A percentile compares a stretch with the other conserved stretches of the same genome.
phyloP scores from a whole-genome alignment of 371 early-diverging fungal species.

The Actinomucor elegans region DNA sequence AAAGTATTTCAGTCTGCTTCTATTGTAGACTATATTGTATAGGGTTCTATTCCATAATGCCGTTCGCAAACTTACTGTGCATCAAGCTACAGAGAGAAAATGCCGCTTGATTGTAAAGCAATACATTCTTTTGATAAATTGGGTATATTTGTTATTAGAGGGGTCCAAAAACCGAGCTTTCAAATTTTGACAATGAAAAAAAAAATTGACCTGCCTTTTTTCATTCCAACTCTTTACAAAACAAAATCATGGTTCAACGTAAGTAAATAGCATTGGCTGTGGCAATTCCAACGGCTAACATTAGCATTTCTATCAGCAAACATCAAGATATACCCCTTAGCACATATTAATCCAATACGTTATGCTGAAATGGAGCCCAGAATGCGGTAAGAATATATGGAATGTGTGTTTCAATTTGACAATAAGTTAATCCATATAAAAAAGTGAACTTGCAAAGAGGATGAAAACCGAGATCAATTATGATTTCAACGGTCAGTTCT shows the following conservation, averaged over 20 bases:
- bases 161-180: too few relatives aligned
- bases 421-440: background rate
- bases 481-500: slow-evolving; percentile 14
- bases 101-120: too few relatives aligned
- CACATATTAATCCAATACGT: background rate
- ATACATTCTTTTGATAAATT: too few relatives aligned
- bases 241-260: slow-evolving; percentile 14
- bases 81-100: too few relatives aligned
- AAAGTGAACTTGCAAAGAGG: slow-evolving; percentile 9
- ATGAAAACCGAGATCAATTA: slow-evolving; percentile 13
- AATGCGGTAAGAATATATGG: background rate
- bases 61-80: too few relatives aligned
- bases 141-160: too few relatives aligned
- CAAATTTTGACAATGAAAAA: too few relatives aligned
- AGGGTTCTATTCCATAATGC: too few relatives aligned
- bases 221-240: too few relatives aligned
- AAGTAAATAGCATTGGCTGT: background rate
- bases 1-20: too few relatives aligned
- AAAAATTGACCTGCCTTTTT: too few relatives aligned
- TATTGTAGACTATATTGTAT: too few relatives aligned
- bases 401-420: background rate
- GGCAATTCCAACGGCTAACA: background rate
- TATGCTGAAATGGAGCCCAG: background rate
- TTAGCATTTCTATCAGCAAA: slow-evolving; percentile 6
- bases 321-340: slow-evolving; percentile 5